These are phyloP conservation scores for Cryphonectria naterciae DNA, from an alignment of 2,329 filamentous ascomycete genomes.

Conservation along the genomic window DNA sequence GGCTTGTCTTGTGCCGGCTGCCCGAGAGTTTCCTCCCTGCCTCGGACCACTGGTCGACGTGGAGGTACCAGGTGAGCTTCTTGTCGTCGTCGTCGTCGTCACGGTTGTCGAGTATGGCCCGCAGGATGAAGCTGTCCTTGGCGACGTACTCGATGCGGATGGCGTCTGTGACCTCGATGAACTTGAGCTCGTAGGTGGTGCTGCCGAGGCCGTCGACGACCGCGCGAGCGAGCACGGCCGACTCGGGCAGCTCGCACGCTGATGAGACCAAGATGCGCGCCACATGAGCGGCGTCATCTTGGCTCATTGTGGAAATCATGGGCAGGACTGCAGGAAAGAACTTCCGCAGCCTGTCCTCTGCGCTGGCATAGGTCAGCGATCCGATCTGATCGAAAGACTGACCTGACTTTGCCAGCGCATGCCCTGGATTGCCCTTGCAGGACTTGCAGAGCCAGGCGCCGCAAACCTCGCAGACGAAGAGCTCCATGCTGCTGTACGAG, in stretches of 20 bases:
- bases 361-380: conserved; percentile 16
- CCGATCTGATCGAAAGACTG: conserved; percentile 15
- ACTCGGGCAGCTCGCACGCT: not conserved
- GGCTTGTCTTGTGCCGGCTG: conserved; percentile 9
- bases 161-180: conserved; percentile 26
- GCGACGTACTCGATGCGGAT: conserved; percentile 26
- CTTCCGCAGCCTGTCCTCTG: conserved; percentile 17
- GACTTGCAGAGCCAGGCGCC: conserved; percentile 41
- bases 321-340: conserved; percentile 23
- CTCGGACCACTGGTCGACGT: conserved; percentile 22
- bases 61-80: conserved; percentile 23
- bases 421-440: conserved; percentile 46
- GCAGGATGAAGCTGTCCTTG: conserved; percentile 22
- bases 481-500: conserved; percentile 27
- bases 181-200: conserved; percentile 21
- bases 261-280: not conserved
- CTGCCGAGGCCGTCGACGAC: conserved; percentile 20
- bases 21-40: not conserved
- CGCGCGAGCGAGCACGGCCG: not conserved
- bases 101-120: conserved; percentile 12
- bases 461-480: conserved; percentile 39
- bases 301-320: conserved; percentile 10
- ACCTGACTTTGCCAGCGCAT: conserved; percentile 34
- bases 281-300: not conserved
- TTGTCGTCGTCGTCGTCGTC: not conserved